Evolutionary conservation across 495 filamentous ascomycete genomes (phyloP), one percentile per base, ranked within the genome.

Genomic region (Tuber indicum): DNA sequence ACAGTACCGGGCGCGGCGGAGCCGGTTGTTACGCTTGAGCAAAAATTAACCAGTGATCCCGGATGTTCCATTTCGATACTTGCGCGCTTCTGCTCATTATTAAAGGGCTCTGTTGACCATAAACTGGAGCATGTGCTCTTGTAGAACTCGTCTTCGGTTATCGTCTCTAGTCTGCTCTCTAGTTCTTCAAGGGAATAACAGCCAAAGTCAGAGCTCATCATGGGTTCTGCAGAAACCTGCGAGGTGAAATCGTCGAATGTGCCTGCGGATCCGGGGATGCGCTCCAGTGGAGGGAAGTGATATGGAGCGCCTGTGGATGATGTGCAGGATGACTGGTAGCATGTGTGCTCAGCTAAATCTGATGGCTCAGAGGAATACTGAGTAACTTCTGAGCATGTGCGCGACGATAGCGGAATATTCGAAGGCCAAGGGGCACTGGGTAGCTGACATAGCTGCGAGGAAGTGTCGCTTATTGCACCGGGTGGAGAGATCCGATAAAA

Each of bases 11-110:
- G 32, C 26, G 26, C 26, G 36, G 10, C 14, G 14, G 26, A 36
- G 26, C 58, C 16, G 14, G 10, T 66, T 36, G 58, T 66, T 66
- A 26, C 23, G n/a, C 41, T 16, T 16, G 45, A 66, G 23, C 46
- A 26, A 39, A 76, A 74, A 47, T 80, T 69, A 0, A 80, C 78
- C 7, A 76, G 47, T 17, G 77, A 76, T 43, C 77, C 78, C 12
- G 74, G 74, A 47, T 80, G 74, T 44, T 76, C 66, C 32, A 76
- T 71, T 19, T 73, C 71, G 14, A 74, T 69, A 39, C 36, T 44
- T 6, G 76, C 41, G 26, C 58, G 32, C 58, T 66, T 36, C 26
- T 36, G 58, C 58, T 66, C 58, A 66, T 36, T 26, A 12, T 16
- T 66, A 66, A 66, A 66, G 16, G 58, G 26, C 19, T 66, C 58